Conservation (phyloP, 441 rosid species). For the Dalechampia spathulata region DNA sequence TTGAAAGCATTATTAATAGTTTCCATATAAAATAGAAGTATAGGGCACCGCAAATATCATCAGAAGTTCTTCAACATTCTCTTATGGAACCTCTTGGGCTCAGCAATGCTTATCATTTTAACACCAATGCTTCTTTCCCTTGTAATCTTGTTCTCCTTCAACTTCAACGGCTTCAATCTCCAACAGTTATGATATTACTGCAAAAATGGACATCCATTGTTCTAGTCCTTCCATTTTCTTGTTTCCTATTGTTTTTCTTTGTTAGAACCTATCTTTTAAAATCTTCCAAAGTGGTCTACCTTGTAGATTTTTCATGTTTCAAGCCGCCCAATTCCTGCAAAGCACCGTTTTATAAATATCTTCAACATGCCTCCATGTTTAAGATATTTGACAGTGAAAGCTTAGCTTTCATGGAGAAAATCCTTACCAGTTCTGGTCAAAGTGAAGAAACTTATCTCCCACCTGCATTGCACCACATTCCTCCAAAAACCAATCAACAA, state of each 20-base stretch:
- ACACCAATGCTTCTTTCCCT: background rate
- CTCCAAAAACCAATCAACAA: conserved; percentile 31
- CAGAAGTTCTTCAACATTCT: background rate
- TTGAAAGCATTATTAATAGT: too few species aligned
- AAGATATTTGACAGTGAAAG: conserved; percentile 31
- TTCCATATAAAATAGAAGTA: background rate
- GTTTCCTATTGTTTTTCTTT: conserved; percentile 2
- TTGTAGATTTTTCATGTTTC: conserved; percentile 49
- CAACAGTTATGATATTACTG: too few species aligned
- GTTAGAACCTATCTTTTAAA: background rate
- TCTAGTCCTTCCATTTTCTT: conserved; percentile 14
- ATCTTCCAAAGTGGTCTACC: conserved; percentile 20
- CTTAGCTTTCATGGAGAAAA: conserved; percentile 46
- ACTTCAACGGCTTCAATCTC: conserved; percentile 7
- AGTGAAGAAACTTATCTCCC: conserved; percentile 48
- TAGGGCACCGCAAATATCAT: background rate
- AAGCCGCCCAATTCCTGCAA: conserved; percentile 37
- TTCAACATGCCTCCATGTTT: conserved; percentile 32
- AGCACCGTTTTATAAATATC: conserved; percentile 28
- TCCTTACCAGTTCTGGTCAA: conserved; percentile 36
- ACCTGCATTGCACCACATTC: conserved; percentile 42
- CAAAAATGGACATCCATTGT: conserved; percentile 19
- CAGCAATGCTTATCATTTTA: background rate
- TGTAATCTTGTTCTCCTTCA: conserved; percentile 11
- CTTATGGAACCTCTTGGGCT: conserved; percentile 6